Evolutionary conservation across 2,329 filamentous ascomycete genomes (phyloP), one percentile per base, ranked within the genome.

Genomic region (Rhexocercosporidium sp.): DNA sequence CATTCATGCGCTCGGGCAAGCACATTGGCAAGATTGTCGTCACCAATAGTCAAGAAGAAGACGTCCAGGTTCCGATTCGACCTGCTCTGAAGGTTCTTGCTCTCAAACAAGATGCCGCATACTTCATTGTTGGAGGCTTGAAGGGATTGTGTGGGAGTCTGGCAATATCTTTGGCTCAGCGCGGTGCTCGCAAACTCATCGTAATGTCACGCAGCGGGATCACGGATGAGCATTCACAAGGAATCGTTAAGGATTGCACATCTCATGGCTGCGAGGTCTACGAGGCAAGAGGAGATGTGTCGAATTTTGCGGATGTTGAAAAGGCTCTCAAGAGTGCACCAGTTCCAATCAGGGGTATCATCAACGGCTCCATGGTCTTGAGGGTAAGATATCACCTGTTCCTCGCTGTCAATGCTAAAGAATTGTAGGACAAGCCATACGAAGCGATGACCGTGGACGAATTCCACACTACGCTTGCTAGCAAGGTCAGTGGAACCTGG

Each of bases 401-500:
- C 9, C 29, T 31, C 29, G 29, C 29, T 31, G 29, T 31, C 29
- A 31, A 31, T 31, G 29, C 29, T 31, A 31, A 31, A 31, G 29
- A 31, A 31, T 31, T 31, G 29, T 31, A 31, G 29, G 29, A 31
- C 29, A 31, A 31, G 29, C 29, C 29, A 31, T 31, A 31, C 29
- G 29, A 31, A 31, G 29, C 29, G 29, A 31, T 31, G 29, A 31
- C 29, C 29, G 29, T 31, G 29, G 29, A 31, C 29, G 29, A 31
- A 31, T 31, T 31, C 29, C 29, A 31, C 29, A 75, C 78, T 2
- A 83, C 81, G 0, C 79, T 85, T 0, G 76, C 77, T 11, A 84
- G 85, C 69, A 88, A 88, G 74, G 82, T 85, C 0, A 77, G 81
- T 7, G 85, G 84, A 6, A 83, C 82, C 1, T 84, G 82, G 81